Evolutionary conservation across 352 stramenopile genomes (phyloP).

Genomic region (Elongisporangium prolatum): DNA sequence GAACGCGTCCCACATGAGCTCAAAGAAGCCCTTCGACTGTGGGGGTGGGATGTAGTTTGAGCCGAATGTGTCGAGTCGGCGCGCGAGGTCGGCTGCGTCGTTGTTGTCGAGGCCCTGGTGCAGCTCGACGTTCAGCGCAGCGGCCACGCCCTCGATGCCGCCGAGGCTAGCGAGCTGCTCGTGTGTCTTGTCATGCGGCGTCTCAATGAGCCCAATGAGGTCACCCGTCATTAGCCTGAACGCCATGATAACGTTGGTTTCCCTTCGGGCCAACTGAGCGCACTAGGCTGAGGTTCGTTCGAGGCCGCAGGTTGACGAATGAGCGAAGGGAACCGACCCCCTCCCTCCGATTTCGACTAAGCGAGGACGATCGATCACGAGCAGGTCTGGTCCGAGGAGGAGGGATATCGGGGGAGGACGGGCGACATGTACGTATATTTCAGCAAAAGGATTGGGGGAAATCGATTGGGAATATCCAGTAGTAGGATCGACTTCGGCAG

Average conservation of each 20-base stretch:
- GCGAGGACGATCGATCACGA: not conserved
- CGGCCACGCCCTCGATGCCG: constrained; percentile 50
- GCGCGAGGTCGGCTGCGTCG: constrained; percentile 35
- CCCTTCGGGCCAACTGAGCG: not conserved
- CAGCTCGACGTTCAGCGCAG: constrained; percentile 38
- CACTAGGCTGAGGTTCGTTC: not conserved
- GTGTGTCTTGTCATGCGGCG: constrained; percentile 47
- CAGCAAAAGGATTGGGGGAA: not conserved
- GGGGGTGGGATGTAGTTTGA: constrained; percentile 66
- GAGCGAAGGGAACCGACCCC: not conserved
- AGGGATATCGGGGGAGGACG: not conserved
- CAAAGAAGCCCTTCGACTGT: constrained; percentile 36
- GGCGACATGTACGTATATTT: not conserved
- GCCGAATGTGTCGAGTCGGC: constrained; percentile 53
- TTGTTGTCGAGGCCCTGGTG: constrained; percentile 44
- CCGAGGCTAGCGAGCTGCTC: constrained; percentile 43
- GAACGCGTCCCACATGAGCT: constrained; percentile 89
- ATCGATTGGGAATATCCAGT: not conserved
- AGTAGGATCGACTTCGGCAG: not conserved
- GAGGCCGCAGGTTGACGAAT: not conserved
- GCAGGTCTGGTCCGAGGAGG: not conserved
- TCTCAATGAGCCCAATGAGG: constrained; percentile 69
- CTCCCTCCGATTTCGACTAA: not conserved
- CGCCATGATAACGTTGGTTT: not conserved
- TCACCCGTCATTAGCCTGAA: constrained; percentile 50